These are phyloP conservation scores for Saccharum hybrid DNA, from an alignment of 202 grass and related monocot genomes.

Conservation along the genomic window DNA sequence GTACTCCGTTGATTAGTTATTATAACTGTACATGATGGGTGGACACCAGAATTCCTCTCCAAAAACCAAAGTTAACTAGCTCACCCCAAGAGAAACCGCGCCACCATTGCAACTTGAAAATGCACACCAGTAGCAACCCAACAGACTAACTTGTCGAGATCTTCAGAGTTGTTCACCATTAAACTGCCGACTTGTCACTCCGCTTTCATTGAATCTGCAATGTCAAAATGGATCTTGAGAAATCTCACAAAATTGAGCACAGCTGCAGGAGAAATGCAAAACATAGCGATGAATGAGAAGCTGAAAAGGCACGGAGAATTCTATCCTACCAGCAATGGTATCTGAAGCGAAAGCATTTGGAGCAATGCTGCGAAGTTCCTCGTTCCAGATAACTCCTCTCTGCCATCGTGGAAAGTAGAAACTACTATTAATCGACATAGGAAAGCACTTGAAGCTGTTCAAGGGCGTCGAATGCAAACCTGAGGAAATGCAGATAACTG, in stretches of 20 bases:
- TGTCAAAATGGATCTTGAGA: conserved; percentile 5
- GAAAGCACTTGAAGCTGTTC: not conserved
- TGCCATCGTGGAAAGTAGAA: conserved; percentile 2
- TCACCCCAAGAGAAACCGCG: conserved; percentile 10
- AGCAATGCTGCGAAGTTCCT: conserved; percentile 49
- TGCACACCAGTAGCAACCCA: not conserved
- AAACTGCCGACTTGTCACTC: conserved; percentile 44
- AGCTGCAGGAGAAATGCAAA: not conserved
- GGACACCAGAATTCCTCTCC: conserved; percentile 10
- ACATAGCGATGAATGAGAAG: not conserved
- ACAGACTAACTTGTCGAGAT: not conserved
- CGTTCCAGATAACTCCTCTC: conserved; percentile 57
- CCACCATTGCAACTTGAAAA: conserved; percentile 23
- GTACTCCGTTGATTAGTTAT: conserved; percentile 34
- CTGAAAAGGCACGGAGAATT: conserved; percentile 41
- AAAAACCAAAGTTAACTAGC: conserved; percentile 28
- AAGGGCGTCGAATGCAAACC: conserved; percentile 31
- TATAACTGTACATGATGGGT: conserved; percentile 45
- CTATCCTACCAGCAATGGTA: conserved; percentile 33
- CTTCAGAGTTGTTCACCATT: conserved; percentile 19
- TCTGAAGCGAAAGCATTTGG: conserved; percentile 50
- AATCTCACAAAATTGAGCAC: not conserved
- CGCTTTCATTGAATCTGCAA: conserved; percentile 61
- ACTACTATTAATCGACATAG: not conserved
- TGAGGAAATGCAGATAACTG: conserved; percentile 55